Evolutionary conservation across 306 rosid species (phyloP), one percentile per base, ranked within the genome.

Genomic region (Aeschynomene evenia): DNA sequence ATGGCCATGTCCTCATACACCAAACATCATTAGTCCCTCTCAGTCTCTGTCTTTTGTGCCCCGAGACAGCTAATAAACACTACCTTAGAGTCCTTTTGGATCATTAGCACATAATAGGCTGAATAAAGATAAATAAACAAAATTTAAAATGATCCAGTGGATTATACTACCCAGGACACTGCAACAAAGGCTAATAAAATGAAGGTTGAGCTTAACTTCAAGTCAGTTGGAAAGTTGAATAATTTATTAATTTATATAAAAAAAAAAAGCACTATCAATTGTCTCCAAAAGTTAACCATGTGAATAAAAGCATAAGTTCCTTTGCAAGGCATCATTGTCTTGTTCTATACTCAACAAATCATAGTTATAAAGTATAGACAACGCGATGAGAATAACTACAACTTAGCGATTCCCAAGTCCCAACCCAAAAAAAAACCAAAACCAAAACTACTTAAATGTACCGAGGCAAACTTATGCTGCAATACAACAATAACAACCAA

Each of bases 141-240:
- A n/a, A n/a, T n/a, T n/a, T n/a, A n/a, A n/a, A n/a, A n/a, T n/a
- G n/a, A n/a, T n/a, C n/a, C n/a, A 39, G 16, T 23, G 52, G 22
- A 51, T 0, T 40, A 51, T 60, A 57, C 57, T 23, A 29, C 52
- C 59, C 52, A 51, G 37, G 6, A 50, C 22, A 37, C 20, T 15
- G 36, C 75, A 66, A 67, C 66, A 46, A 33, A 78, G 46, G 20
- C 36, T 63, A 66, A 48, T 26, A 15, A 21, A 26, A 20, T 11
- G 43, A 40, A 72, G 57, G 20, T 45, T 65, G 64, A 29, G 42
- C 37, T 66, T 51, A 79, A 55, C 62, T 36, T 43, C 16, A 57
- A 43, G 37, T 22, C 21, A 43, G 37, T 0, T 3, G 19, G 21
- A 45, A 61, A 68, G 7, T 23, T 20, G 14, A 8, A 15, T 7